Conservation (phyloP, 1,139 yeast species). For the Geotrichum candidum region DNA sequence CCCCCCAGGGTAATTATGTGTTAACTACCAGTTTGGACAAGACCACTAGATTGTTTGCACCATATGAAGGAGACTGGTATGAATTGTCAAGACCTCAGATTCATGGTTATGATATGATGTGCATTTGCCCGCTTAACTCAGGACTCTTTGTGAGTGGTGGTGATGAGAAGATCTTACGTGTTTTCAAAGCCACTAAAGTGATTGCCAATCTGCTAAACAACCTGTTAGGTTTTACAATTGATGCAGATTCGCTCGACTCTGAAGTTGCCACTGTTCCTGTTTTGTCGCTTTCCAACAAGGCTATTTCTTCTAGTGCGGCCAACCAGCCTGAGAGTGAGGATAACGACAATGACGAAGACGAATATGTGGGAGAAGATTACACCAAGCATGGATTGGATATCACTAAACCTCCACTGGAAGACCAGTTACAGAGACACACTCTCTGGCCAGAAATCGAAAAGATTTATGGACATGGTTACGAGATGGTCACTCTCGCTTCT, state of each 20-base stretch:
- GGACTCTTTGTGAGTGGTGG: conserved; percentile 85
- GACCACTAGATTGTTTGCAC: conserved; percentile 78
- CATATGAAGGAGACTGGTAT: conserved; percentile 55
- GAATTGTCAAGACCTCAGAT: conserved; percentile 97
- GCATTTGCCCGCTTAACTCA: conserved; percentile 57
- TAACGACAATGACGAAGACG: conserved; percentile 22
- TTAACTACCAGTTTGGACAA: conserved; percentile 83
- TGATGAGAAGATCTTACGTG: conserved; percentile 87
- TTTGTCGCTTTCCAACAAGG: conserved; percentile 84
- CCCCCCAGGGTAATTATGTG: conserved; percentile 58
- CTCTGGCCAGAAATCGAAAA: conserved; percentile 94
- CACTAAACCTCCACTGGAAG: conserved; percentile 71
- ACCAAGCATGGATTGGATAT: conserved; percentile 46
- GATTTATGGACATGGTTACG: conserved; percentile 96
- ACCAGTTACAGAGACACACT: conserved; percentile 83
- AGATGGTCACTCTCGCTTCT: conserved; percentile 71
- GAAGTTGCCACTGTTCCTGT: conserved; percentile 91
- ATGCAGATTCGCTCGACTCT: conserved; percentile 39
- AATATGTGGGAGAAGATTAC: conserved; percentile 39
- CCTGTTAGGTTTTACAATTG: conserved; percentile 43
- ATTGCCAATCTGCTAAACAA: conserved; percentile 57
- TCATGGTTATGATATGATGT: conserved; percentile 95
- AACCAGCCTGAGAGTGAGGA: conserved; percentile 15
- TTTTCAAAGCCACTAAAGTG: conserved; percentile 83
- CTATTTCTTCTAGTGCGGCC: conserved; percentile 21